phyloP scores from a whole-genome alignment of 148 eudicot genomes.

The Cornus kousa region DNA sequence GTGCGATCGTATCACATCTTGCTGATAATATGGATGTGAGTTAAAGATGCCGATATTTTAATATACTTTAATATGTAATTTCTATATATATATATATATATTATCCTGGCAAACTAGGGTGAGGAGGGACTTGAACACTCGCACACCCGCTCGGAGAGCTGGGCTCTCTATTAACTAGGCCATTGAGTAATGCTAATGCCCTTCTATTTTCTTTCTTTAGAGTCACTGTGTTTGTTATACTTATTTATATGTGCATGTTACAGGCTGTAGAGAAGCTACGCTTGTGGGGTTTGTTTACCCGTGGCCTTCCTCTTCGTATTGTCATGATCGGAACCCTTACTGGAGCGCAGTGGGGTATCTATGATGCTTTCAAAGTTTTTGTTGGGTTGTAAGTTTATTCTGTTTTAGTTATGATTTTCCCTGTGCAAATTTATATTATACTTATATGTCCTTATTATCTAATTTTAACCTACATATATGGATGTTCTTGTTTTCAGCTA shows the following conservation, averaged over 20 bases:
- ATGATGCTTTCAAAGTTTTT: constrained; percentile 27
- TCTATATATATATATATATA: too few species aligned
- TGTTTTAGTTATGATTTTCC: not conserved
- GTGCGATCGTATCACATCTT: constrained; percentile 25
- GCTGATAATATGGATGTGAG: constrained; percentile 41
- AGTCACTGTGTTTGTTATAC: not conserved
- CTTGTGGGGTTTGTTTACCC: not conserved
- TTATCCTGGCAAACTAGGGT: too few species aligned
- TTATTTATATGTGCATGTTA: not conserved
- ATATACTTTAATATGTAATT: not conserved
- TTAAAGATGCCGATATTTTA: not conserved
- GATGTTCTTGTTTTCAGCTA: too few species aligned
- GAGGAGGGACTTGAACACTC: too few species aligned
- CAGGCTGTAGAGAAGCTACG: constrained; percentile 30
- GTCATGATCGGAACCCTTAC: too few species aligned
- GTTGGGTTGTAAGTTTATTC: constrained; percentile 26
- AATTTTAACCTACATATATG: too few species aligned
- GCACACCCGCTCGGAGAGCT: too few species aligned
- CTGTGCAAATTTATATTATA: not conserved
- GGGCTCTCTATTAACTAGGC: too few species aligned
- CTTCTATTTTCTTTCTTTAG: not conserved
- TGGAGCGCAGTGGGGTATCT: constrained; percentile 17
- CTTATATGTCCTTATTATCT: not conserved
- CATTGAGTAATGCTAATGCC: too few species aligned
- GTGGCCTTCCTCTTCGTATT: too few species aligned